These are phyloP conservation scores for Tilletia horrida DNA, from an alignment of 1,284 basidiomycete genomes.

Conservation along the genomic window DNA sequence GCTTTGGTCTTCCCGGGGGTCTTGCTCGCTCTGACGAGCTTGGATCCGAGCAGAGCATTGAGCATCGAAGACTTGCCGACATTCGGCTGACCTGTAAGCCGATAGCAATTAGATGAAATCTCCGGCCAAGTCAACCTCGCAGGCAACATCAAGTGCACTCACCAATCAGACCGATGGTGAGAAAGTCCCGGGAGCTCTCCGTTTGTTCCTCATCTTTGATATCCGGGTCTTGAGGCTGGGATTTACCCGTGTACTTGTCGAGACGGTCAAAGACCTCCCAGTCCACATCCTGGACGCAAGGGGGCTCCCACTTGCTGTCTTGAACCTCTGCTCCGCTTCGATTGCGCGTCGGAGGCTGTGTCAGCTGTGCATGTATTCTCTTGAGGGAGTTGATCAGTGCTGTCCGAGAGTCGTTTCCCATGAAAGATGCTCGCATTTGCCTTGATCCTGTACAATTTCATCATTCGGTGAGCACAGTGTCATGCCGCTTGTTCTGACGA, in stretches of 20 bases:
- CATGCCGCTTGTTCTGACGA: not conserved
- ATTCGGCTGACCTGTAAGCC: constrained; percentile 69
- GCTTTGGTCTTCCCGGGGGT: constrained; percentile 95
- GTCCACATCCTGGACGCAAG: constrained; percentile 35
- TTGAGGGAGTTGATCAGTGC: not conserved
- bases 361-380: not conserved
- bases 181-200: constrained; percentile 21
- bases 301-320: constrained; percentile 63
- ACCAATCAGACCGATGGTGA: constrained; percentile 38
- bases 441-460: not conserved
- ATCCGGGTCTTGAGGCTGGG: not conserved
- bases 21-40: constrained; percentile 75
- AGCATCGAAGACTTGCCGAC: constrained; percentile 87
- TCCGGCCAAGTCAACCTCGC: not conserved
- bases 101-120: not conserved
- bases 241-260: not conserved
- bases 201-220: not conserved
- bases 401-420: not conserved
- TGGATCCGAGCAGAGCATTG: constrained; percentile 81
- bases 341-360: not conserved
- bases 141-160: not conserved
- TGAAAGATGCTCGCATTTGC: not conserved
- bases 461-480: not conserved
- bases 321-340: not conserved
- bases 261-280: constrained; percentile 34